Evolutionary conservation across 2,329 filamentous ascomycete genomes (phyloP), one percentile per base, ranked within the genome.

Genomic region (Alternaria postmessia): DNA sequence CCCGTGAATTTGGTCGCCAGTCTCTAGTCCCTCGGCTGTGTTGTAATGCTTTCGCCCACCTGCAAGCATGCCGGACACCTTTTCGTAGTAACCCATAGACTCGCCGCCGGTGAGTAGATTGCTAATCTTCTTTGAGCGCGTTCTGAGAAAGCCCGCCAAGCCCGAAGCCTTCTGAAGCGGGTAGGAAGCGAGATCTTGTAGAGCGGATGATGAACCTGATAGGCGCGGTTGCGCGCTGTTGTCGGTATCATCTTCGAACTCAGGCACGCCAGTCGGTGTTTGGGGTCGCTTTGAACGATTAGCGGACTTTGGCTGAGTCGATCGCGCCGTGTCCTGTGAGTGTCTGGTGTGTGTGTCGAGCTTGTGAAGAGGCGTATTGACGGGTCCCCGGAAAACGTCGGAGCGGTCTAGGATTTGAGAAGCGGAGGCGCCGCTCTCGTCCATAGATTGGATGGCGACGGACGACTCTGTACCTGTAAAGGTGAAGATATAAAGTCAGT

Each of bases 11-110:
- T 81, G 81, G 62, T 96, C 92, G 70, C 90, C 90, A 1, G 90
- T 86, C 20, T 79, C 74, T 7, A 87, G 82, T 9, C 89, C 84
- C 14, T 92, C 88, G 22, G 86, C 87, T 20, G 93, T 91, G 51
- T 90, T 89, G 71, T 98, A 99, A 78, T 98, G 94, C 71, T 90
- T 93, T 69, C 90, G 89, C 12, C 92, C 92, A 34, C 95, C 95
- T 67, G 93, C 92, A 88, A 95, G 95, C 91, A 98, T 98, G 38
- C 93, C 94, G 0, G 94, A 96, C 0, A 98, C 94, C 78, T 97
- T 98, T 74, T 96, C 94, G 32, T 97, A 90, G 74, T 98, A 98
- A 2, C 93, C 93, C 89, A 97, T 96, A 0, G 94, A 96, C 76
- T 97, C 94, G 0, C 90, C 92, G 0, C 90, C 92, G 7, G 94